Percentiles rank a stretch among this genome's conserved stretches.
phyloP scores from a whole-genome alignment of 192 early-diverging fungal species.

The Bifiguratus adelaidae region DNA sequence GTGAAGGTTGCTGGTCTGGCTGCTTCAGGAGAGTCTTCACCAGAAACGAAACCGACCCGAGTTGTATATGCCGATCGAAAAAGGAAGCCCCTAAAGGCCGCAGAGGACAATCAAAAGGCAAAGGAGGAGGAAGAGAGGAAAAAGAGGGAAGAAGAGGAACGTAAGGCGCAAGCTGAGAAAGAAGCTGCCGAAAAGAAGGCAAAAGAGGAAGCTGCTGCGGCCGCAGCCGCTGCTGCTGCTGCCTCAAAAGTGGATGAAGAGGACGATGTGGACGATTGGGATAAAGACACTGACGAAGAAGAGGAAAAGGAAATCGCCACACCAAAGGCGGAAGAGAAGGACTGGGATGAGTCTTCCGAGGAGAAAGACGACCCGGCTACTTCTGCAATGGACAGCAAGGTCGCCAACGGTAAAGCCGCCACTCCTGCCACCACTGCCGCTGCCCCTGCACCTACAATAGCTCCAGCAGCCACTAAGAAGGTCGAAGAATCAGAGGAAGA shows the following conservation, averaged over 20 bases:
- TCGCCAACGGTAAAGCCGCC: slow-evolving; percentile 20
- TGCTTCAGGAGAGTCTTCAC: slow-evolving; percentile 22
- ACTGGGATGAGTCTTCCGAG: slow-evolving; percentile 28
- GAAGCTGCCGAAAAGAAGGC: slow-evolving; percentile 33
- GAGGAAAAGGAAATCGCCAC: slow-evolving; percentile 57
- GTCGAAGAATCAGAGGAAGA: slow-evolving; percentile 21
- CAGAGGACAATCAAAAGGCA: slow-evolving; percentile 1
- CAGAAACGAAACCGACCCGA: slow-evolving; percentile 47
- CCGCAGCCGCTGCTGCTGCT: neutral
- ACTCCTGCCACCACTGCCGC: slow-evolving; percentile 9
- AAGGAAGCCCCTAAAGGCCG: slow-evolving; percentile 37
- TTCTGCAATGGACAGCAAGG: slow-evolving; percentile 9
- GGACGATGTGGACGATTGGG: slow-evolving; percentile 35
- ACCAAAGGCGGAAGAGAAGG: too few species aligned
- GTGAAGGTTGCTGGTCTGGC: slow-evolving; percentile 59
- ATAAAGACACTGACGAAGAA: slow-evolving; percentile 50
- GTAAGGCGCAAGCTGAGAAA: slow-evolving; percentile 18
- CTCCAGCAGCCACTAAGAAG: slow-evolving; percentile 25
- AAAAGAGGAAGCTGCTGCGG: slow-evolving; percentile 7
- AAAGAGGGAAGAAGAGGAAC: slow-evolving; percentile 12
- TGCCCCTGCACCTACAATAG: slow-evolving; percentile 13
- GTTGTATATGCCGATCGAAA: slow-evolving; percentile 69
- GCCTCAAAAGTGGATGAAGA: slow-evolving; percentile 28
- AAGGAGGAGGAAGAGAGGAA: slow-evolving; percentile 22
- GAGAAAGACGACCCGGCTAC: slow-evolving; percentile 27